phyloP scores from a whole-genome alignment of 83 land plant species.

The Picea abies region DNA sequence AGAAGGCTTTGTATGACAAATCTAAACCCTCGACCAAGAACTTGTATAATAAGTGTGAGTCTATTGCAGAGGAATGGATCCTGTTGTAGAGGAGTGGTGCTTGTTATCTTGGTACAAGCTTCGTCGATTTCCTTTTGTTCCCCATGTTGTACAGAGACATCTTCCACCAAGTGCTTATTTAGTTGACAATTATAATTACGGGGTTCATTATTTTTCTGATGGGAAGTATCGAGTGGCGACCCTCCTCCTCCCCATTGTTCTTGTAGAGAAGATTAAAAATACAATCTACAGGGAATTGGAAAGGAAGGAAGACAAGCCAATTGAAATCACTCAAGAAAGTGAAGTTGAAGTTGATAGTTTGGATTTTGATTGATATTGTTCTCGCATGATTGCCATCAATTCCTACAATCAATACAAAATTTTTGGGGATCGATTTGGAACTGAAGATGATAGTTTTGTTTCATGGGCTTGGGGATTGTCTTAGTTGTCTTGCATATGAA shows the following conservation, averaged over 20 bases:
- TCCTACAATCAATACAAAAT: neutral
- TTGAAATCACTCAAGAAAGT: neutral
- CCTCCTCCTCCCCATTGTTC: slow-evolving; percentile 56
- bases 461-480: too few relatives aligned
- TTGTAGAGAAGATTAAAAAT: slow-evolving; percentile 56
- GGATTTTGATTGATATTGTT: neutral
- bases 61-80: slow-evolving; percentile 42
- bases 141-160: slow-evolving; percentile 46
- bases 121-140: slow-evolving; percentile 42
- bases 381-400: neutral
- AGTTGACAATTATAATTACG: slow-evolving; percentile 52
- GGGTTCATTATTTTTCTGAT: slow-evolving; percentile 31
- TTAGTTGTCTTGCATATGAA: too few relatives aligned
- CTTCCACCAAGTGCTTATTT: slow-evolving; percentile 49
- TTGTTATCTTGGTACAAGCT: slow-evolving; percentile 43
- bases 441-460: too few relatives aligned
- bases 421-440: too few relatives aligned
- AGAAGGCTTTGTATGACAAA: slow-evolving; percentile 7
- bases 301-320: neutral
- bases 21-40: slow-evolving; percentile 20
- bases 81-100: slow-evolving; percentile 38
- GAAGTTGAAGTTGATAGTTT: neutral
- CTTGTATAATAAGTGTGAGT: slow-evolving; percentile 45
- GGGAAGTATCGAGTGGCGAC: slow-evolving; percentile 39
- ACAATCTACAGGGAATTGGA: neutral